Conservation (phyloP, 164 flowering plant genomes). For the Santalum album region DNA sequence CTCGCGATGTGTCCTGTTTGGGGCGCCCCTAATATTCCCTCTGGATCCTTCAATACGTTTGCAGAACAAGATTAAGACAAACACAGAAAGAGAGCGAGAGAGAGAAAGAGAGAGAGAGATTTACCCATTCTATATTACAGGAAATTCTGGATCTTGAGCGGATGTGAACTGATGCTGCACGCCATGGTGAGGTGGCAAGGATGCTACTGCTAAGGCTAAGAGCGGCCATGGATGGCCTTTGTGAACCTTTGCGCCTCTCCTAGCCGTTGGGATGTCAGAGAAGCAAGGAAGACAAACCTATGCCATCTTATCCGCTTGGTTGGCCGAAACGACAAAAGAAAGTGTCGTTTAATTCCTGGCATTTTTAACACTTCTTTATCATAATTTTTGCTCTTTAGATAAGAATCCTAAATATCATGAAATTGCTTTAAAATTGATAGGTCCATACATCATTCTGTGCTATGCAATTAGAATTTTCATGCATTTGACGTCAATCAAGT, state of each 20-base stretch:
- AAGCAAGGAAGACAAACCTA: background rate
- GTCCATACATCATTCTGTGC: too few species aligned
- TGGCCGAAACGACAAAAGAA: too few species aligned
- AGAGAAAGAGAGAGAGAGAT: conserved; percentile 6
- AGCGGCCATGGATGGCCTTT: conserved; percentile 17
- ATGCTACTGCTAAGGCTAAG: conserved; percentile 16
- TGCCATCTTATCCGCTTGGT: too few species aligned
- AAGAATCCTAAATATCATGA: too few species aligned
- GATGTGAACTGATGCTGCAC: background rate
- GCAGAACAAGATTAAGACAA: background rate
- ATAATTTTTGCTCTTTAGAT: too few species aligned
- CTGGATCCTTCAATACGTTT: conserved; percentile 70
- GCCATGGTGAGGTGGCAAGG: background rate
- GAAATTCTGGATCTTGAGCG: conserved; percentile 24
- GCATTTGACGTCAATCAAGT: too few species aligned
- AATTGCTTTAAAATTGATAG: too few species aligned
- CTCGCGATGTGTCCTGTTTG: conserved; percentile 73
- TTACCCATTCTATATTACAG: conserved; percentile 65
- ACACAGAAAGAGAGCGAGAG: background rate
- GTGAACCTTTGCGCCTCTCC: background rate
- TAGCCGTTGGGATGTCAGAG: background rate
- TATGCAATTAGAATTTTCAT: too few species aligned
- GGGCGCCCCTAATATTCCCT: conserved; percentile 66
- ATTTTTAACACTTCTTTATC: too few species aligned
- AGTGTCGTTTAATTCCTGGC: too few species aligned